These are phyloP conservation scores for Aspergillus campestris DNA, from an alignment of 495 filamentous ascomycete species.

Conservation along the genomic window DNA sequence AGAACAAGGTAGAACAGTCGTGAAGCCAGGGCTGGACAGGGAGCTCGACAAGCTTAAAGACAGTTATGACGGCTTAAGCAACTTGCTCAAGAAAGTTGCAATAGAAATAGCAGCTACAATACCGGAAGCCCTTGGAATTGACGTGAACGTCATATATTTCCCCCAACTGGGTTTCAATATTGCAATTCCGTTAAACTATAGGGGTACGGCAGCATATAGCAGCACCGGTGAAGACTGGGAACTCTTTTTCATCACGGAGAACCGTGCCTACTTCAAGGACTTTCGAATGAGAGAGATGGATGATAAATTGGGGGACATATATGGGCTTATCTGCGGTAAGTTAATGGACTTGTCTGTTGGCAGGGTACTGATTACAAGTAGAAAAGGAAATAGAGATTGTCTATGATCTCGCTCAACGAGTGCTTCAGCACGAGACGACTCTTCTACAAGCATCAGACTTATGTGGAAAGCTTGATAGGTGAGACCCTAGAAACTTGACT, in stretches of 20 bases:
- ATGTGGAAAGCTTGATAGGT: slow-evolving; percentile 80
- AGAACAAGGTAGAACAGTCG: slow-evolving; percentile 63
- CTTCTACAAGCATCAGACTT: slow-evolving; percentile 63
- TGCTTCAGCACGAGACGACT: slow-evolving; percentile 61
- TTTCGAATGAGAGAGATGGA: slow-evolving; percentile 78
- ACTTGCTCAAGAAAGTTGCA: slow-evolving; percentile 60
- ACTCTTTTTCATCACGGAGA: slow-evolving; percentile 65
- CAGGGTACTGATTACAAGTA: neutral
- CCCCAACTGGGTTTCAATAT: slow-evolving; percentile 89
- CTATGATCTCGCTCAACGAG: slow-evolving; percentile 62
- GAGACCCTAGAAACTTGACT: neutral
- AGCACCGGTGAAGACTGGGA: slow-evolving; percentile 63
- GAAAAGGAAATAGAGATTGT: slow-evolving; percentile 90
- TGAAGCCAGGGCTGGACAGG: slow-evolving; percentile 62
- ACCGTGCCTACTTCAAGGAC: slow-evolving; percentile 80
- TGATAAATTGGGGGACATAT: slow-evolving; percentile 73
- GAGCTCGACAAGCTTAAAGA: slow-evolving; percentile 72
- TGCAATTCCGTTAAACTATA: slow-evolving; percentile 56
- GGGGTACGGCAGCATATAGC: slow-evolving; percentile 55
- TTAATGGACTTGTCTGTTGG: neutral
- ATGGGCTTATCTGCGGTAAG: slow-evolving; percentile 72
- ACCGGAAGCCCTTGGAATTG: slow-evolving; percentile 50
- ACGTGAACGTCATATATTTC: slow-evolving; percentile 77
- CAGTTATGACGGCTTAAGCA: slow-evolving; percentile 67
- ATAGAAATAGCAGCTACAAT: slow-evolving; percentile 50